Base-by-base conservation (phyloP, 225 moss, liverwort and hornwort genomes). In the Marchantia paleacea region DNA sequence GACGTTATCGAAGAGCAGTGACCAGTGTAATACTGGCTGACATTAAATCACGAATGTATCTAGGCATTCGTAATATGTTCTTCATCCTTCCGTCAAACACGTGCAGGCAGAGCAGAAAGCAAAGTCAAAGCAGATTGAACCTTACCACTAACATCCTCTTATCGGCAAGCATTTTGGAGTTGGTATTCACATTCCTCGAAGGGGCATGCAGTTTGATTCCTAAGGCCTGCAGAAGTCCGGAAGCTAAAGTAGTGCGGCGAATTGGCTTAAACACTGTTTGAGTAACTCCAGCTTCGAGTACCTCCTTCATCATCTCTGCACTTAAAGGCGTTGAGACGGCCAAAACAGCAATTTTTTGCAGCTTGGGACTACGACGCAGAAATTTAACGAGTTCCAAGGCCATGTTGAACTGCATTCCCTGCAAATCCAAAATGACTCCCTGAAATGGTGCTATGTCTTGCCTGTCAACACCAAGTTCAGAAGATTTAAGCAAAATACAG, bases 61-160 rank as follows among this genome's bases (percentile, higher is more conserved):
- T 6, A 48, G 3, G 16, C 0, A 48, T 9, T 49, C 47, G 31
- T 48, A 18, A 3, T 31, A 0, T 69, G 19, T 19, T 47, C 48
- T 49, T 48, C 19, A 31, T 70, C 14, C 19, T 48, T 70, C 19
- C 18, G 68, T 58, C 13, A 58, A 28, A 68, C 68, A 68, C 68
- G 11, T 16, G 13, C 70, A 70, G 10, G 58, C 74, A 53, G 50
- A 10, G 52, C 26, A 12, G 50, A 74, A 24, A 8, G 20, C 7
- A 76, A 19, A 58, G 53, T 18, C 28, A 55, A 12, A 57, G 1
- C 29, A 76, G 20, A 63, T 63, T 16, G 73, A 14, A 77, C 63
- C 87, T 62, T 86, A 94, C 94, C 92, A 94, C 94, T 66, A 94
- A 85, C 48, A 94, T 63, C 62, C 82, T 84, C 75, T 90, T 94